Conservation (phyloP, 352 stramenopile genomes). For the Thraustochytrium striatum region DNA sequence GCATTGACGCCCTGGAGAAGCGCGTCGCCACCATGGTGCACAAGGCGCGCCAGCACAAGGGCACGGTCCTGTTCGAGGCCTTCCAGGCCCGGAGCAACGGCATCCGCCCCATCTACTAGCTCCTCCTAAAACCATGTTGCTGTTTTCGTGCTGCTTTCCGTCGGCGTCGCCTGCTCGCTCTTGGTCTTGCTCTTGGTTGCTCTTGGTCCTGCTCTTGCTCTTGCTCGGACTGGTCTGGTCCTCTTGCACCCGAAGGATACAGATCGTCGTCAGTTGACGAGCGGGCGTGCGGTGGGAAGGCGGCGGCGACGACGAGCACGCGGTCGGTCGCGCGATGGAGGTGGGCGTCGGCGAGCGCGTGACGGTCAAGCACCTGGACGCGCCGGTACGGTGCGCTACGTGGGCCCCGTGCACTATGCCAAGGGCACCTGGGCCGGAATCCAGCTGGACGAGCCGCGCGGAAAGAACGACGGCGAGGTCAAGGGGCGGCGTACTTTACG, state of each 20-base stretch:
- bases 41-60: slow-evolving; percentile 22
- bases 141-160: too few species aligned
- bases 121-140: too few species aligned
- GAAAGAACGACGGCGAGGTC: slow-evolving; percentile 47
- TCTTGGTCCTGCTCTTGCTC: too few species aligned
- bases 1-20: not conserved
- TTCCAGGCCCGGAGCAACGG: slow-evolving; percentile 29
- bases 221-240: too few species aligned
- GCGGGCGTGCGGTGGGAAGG: too few species aligned
- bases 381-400: slow-evolving; percentile 80
- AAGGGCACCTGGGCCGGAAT: slow-evolving; percentile 62
- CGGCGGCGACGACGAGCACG: too few species aligned
- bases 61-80: slow-evolving; percentile 12
- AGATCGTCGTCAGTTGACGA: too few species aligned
- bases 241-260: too few species aligned
- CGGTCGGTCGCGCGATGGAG: too few species aligned
- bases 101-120: slow-evolving; percentile 39
- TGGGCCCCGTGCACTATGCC: slow-evolving; percentile 74
- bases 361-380: slow-evolving; percentile 58
- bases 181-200: too few species aligned
- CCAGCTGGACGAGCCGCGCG: slow-evolving; percentile 50
- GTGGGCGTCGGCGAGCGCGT: slow-evolving; percentile 10
- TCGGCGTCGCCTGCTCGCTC: too few species aligned
- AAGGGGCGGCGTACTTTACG: slow-evolving; percentile 39
- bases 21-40: not conserved